Evolutionary conservation across 176 grass and related monocot genomes (phyloP), one percentile per base, ranked within the genome.

Genomic region (Cymbopogon citratus): DNA sequence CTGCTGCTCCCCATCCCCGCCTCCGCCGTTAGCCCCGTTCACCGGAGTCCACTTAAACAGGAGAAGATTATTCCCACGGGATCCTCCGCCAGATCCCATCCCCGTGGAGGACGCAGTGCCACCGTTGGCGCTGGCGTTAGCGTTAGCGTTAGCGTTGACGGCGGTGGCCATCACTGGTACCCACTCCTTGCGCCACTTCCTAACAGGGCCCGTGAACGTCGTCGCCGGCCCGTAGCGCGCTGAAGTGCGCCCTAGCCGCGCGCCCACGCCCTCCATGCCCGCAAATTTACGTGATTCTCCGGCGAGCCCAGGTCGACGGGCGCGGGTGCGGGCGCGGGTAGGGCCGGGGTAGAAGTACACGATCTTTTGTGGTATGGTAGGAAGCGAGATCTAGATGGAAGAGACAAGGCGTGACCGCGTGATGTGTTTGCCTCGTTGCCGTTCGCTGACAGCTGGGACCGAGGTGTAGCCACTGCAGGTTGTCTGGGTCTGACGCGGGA

Each of bases 131-230:
- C 45, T 78, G 11, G 72, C 73, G 39, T 23, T 71, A 23, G 68
- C 12, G n/a, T 23, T 44, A 23, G 68, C 12, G n/a, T 7, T 41
- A n/a, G 38, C 34, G n/a, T 3, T 15, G 68, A 10, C 46, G 44
- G 74, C 81, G 48, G 83, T 72, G 27, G 44, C 39, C 57, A 73
- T 34, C 39, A 91, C 81, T 49, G 89, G 87, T 34, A 94, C 81
- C 92, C 92, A 94, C 68, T 74, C n/a, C 89, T 94, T 94, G 62
- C 83, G 87, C 92, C 92, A 94, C 74, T 91, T 91, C 84, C 92
- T 66, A 13, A 94, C 89, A 6, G 89, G 92, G 12, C 92, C 92
- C 5, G 84, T 94, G 80, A 94, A 94, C 56, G 87, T 88, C 45
- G 89, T 85, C 15, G 89, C 65, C 5, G 92, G 87, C 13, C 92